Conservation (phyloP, 768 basidiomycete genomes). For the Podaxis carcinomalis region DNA sequence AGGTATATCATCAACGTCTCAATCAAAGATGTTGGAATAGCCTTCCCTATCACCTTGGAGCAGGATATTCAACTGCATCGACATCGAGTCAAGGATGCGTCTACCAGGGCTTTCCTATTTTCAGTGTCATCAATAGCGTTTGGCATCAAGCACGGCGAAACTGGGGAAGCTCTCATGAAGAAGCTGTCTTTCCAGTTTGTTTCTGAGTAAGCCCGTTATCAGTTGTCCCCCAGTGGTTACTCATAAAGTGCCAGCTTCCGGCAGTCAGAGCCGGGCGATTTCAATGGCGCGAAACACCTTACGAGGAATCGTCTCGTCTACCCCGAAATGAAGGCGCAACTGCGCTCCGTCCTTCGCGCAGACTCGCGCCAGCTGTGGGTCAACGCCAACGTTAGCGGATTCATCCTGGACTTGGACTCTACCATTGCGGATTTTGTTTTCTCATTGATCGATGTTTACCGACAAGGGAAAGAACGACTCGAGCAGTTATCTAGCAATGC, state of each 20-base stretch:
- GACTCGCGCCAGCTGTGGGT: slow-evolving; percentile 54
- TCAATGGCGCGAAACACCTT: slow-evolving; percentile 61
- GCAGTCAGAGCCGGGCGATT: slow-evolving; percentile 67
- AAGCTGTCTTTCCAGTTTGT: slow-evolving; percentile 86
- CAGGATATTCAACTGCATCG: slow-evolving; percentile 40
- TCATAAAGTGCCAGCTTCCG: slow-evolving; percentile 59
- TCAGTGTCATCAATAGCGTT: slow-evolving; percentile 77
- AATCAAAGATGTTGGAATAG: slow-evolving; percentile 75
- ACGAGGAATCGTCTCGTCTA: slow-evolving; percentile 73
- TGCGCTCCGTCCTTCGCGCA: slow-evolving; percentile 50
- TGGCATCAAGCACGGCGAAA: slow-evolving; percentile 68
- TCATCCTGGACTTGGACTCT: slow-evolving; percentile 80
- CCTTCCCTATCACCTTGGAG: slow-evolving; percentile 76
- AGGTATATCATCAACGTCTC: slow-evolving; percentile 49
- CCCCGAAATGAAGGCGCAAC: slow-evolving; percentile 74
- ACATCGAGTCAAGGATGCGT: slow-evolving; percentile 30
- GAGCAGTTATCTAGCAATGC: slow-evolving; percentile 56
- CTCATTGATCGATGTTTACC: slow-evolving; percentile 83
- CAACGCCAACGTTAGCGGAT: slow-evolving; percentile 73
- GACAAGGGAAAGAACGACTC: slow-evolving; percentile 74
- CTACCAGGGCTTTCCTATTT: slow-evolving; percentile 80
- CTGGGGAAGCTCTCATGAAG: slow-evolving; percentile 69
- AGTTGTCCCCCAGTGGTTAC: slow-evolving; percentile 1
- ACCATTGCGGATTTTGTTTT: slow-evolving; percentile 74
- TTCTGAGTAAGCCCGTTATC: slow-evolving; percentile 46